phyloP scores from a whole-genome alignment of 805 yeast genomes.

The Kregervanrija fluxuum region DNA sequence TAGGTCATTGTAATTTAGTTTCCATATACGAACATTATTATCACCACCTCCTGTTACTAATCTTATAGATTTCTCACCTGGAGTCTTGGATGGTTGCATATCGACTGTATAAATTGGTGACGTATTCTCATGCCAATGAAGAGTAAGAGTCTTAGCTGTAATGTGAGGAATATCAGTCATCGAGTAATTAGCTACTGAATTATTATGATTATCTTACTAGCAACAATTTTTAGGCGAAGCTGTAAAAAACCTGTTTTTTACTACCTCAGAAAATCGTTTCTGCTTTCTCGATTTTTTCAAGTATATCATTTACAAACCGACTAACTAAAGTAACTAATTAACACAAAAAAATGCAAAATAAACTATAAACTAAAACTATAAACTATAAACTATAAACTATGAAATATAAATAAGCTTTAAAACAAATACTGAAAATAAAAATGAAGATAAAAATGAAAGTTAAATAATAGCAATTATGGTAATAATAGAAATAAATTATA shows the following conservation, averaged over 20 bases:
- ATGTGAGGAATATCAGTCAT: slow-evolving; percentile 4
- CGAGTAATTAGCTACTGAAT: too few relatives aligned
- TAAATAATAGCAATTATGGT: background rate
- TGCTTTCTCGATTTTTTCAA: too few relatives aligned
- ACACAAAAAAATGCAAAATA: too few relatives aligned
- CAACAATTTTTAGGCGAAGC: too few relatives aligned
- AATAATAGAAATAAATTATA: slow-evolving; percentile 6
- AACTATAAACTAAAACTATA: too few relatives aligned
- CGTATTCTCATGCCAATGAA: slow-evolving; percentile 70
- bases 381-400: too few relatives aligned
- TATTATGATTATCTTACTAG: too few relatives aligned
- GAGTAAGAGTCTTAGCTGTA: slow-evolving; percentile 42
- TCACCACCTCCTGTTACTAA: slow-evolving; percentile 94
- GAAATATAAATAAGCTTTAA: background rate
- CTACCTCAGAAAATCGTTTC: too few relatives aligned
- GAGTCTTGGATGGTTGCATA: slow-evolving; percentile 41
- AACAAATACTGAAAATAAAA: background rate
- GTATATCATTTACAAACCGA: too few relatives aligned
- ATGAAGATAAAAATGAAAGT: background rate
- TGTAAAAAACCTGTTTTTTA: too few relatives aligned
- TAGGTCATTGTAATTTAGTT: slow-evolving; percentile 17
- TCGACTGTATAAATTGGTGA: slow-evolving; percentile 66
- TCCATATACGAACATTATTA: slow-evolving; percentile 62
- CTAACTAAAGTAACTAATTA: too few relatives aligned
- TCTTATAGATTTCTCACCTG: slow-evolving; percentile 30